These are phyloP conservation scores for Multifurca ochricompacta DNA, from an alignment of 768 basidiomycete genomes.

Conservation along the genomic window DNA sequence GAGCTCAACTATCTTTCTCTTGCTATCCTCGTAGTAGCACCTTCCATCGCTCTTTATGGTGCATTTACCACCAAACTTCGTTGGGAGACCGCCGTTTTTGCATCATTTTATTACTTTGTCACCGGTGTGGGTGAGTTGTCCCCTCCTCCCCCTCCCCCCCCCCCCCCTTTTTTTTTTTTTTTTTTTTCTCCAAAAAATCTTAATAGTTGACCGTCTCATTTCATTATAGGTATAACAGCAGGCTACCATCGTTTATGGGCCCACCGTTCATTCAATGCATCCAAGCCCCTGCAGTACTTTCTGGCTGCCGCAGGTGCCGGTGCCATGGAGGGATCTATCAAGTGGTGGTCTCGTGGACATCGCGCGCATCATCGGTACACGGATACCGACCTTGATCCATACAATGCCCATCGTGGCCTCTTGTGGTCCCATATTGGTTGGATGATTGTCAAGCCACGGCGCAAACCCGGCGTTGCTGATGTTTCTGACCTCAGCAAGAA, in stretches of 20 bases:
- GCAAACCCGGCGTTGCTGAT: constrained; percentile 85
- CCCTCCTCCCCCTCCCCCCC: constrained; percentile 12
- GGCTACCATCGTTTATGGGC: constrained; percentile 99
- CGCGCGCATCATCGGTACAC: constrained; percentile 97
- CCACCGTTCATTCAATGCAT: constrained; percentile 91
- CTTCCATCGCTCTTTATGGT: constrained; percentile 67
- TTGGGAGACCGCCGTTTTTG: constrained; percentile 68
- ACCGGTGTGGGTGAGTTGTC: constrained; percentile 70
- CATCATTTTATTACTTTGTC: constrained; percentile 62
- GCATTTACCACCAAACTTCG: constrained; percentile 54
- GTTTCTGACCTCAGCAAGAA: constrained; percentile 79
- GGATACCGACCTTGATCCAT: constrained; percentile 94
- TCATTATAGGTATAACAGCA: constrained; percentile 62
- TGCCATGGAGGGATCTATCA: constrained; percentile 93
- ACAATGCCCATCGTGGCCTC: constrained; percentile 86
- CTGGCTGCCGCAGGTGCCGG: constrained; percentile 84
- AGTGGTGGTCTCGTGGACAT: constrained; percentile 98
- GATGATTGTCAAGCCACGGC: constrained; percentile 89
- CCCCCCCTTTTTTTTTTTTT: too few species aligned
- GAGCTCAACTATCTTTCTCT: constrained; percentile 78
- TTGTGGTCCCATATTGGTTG: constrained; percentile 83
- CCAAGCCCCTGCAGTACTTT: constrained; percentile 73
- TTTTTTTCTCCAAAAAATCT: too few species aligned
- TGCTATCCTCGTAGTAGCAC: constrained; percentile 63
- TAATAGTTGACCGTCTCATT: too few species aligned